Conservation (phyloP, 2,329 filamentous ascomycete species). For the Podosphaera fusca region DNA sequence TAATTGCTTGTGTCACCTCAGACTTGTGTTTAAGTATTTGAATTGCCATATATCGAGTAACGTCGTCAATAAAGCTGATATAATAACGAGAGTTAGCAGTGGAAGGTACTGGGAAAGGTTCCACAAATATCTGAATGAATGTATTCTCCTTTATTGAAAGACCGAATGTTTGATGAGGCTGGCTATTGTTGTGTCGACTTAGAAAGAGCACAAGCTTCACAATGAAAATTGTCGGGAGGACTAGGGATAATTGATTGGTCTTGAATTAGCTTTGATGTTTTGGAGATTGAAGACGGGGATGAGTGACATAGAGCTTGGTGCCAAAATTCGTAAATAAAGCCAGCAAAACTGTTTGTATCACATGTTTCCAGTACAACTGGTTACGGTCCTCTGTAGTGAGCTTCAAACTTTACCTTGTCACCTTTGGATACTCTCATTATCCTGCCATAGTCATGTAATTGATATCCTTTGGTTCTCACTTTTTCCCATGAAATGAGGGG, state of each 20-base stretch:
- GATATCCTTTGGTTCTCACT: neutral
- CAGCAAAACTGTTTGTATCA: no score
- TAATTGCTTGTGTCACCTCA: no score
- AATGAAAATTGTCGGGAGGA: no score
- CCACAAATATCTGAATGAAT: neutral
- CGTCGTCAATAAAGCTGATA: neutral
- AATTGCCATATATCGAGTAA: no score
- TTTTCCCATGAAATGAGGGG: no score
- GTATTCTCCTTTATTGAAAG: no score
- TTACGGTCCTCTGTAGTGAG: neutral
- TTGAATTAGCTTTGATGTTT: neutral
- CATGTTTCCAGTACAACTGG: no score
- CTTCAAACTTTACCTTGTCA: neutral
- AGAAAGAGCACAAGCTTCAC: no score
- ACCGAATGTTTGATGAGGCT: no score
- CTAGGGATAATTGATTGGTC: neutral
- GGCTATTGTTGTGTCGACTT: no score
- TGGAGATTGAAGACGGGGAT: neutral
- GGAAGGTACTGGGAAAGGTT: neutral
- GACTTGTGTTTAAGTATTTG: no score
- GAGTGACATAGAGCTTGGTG: neutral
- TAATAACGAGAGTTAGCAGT: neutral
- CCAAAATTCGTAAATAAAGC: no score
- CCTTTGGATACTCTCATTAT: neutral
- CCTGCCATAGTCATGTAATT: neutral